Conservation (phyloP, 108 stramenopile genomes). For the Nannochloropsis gaditana region DNA sequence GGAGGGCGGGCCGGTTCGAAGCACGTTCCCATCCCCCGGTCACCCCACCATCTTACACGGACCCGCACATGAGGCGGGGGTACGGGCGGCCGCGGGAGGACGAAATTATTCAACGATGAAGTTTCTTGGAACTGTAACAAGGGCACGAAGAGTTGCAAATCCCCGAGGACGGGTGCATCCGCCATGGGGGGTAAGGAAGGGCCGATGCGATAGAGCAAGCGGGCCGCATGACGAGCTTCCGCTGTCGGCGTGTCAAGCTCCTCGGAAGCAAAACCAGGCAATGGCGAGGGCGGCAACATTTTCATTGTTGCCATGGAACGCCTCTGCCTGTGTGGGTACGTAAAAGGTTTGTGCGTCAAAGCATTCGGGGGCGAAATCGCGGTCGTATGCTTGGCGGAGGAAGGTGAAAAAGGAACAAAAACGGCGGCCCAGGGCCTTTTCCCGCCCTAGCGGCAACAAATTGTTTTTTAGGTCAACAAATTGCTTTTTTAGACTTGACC, state of each 20-base stretch:
- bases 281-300: background rate
- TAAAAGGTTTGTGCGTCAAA: too few relatives aligned
- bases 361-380: too few relatives aligned
- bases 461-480: too few relatives aligned
- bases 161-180: background rate
- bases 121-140: background rate
- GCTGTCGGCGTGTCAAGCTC: background rate
- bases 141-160: background rate
- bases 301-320: background rate
- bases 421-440: too few relatives aligned
- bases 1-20: background rate
- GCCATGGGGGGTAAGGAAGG: background rate
- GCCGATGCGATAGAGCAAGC: conserved; percentile 1
- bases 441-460: too few relatives aligned
- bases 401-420: too few relatives aligned
- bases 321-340: too few relatives aligned
- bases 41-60: background rate
- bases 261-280: background rate
- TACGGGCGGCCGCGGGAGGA: background rate
- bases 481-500: too few relatives aligned
- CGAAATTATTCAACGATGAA: background rate
- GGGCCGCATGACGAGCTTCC: background rate
- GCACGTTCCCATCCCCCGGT: background rate
- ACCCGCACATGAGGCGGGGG: background rate
- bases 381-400: too few relatives aligned